Conservation (phyloP, 768 basidiomycete species). For the Leccinum longicurvipes region DNA sequence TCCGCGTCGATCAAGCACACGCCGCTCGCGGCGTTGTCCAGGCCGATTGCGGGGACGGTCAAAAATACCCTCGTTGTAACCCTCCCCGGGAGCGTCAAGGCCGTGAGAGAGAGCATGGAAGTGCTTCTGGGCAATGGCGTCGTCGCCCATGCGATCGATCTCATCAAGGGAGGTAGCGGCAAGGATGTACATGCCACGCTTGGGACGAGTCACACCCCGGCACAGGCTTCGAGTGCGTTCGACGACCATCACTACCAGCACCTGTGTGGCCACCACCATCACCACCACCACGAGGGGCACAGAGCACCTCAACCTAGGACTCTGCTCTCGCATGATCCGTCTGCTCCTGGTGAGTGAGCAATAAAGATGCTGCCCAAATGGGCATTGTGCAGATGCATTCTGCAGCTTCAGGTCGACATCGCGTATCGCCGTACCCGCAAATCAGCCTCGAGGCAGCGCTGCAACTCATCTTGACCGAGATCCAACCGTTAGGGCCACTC, state of each 20-base stretch:
- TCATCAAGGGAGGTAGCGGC: slow-evolving; percentile 68
- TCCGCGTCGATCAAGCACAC: slow-evolving; percentile 69
- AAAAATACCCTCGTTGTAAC: slow-evolving; percentile 68
- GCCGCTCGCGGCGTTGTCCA: slow-evolving; percentile 75
- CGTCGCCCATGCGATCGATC: slow-evolving; percentile 67
- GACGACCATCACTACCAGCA: slow-evolving; percentile 15
- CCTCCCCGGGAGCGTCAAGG: slow-evolving; percentile 83
- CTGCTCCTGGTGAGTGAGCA: slow-evolving; percentile 53
- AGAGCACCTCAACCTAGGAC: slow-evolving; percentile 53
- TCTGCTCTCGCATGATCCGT: slow-evolving; percentile 65
- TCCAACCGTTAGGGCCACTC: slow-evolving; percentile 39
- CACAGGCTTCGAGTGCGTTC: slow-evolving; percentile 16
- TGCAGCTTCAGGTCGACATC: slow-evolving; percentile 65
- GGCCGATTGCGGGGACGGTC: slow-evolving; percentile 77
- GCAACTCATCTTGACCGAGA: slow-evolving; percentile 47
- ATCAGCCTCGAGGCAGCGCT: slow-evolving; percentile 66
- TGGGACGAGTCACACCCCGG: slow-evolving; percentile 28
- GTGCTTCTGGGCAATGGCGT: slow-evolving; percentile 57
- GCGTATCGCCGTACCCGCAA: slow-evolving; percentile 74
- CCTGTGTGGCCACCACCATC: slow-evolving; percentile 17
- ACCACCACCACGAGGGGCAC: slow-evolving; percentile 42
- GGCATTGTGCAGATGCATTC: neutral
- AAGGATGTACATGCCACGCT: slow-evolving; percentile 52
- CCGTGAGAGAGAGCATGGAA: slow-evolving; percentile 74
- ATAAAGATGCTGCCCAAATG: neutral